A percentile compares a stretch with the other conserved stretches of the same genome.
phyloP scores from a whole-genome alignment of 1,284 basidiomycete genomes.

The Exobasidium rhododendri region DNA sequence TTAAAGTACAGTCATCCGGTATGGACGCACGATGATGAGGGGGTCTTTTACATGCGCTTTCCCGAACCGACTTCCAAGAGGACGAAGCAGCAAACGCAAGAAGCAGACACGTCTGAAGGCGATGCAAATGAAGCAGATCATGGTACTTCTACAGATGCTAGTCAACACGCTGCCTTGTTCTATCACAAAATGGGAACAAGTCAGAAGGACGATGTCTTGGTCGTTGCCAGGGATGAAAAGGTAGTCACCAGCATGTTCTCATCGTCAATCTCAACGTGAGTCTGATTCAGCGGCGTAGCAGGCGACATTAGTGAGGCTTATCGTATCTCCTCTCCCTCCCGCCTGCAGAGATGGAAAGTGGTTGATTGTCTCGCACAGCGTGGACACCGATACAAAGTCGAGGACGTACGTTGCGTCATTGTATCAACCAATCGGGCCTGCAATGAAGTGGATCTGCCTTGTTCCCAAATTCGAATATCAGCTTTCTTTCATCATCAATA shows the following conservation, averaged over 20 bases:
- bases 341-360: constrained; percentile 38
- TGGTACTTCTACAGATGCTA: constrained; percentile 51
- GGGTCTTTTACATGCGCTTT: constrained; percentile 51
- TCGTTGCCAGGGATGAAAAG: constrained; percentile 40
- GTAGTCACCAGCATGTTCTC: constrained; percentile 25
- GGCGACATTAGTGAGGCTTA: too few relatives aligned
- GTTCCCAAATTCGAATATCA: constrained; percentile 43
- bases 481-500: constrained; percentile 42
- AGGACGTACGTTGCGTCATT: constrained; percentile 38
- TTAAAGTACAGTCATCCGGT: constrained; percentile 46
- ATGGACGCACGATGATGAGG: constrained; percentile 50
- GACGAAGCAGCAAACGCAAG: neutral
- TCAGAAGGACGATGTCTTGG: constrained; percentile 43
- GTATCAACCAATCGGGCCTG: constrained; percentile 18
- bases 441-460: constrained; percentile 44
- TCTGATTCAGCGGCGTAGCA: neutral
- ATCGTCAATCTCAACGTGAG: constrained; percentile 33
- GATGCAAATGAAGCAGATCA: constrained; percentile 34
- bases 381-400: constrained; percentile 49
- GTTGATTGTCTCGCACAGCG: constrained; percentile 39
- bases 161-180: constrained; percentile 48
- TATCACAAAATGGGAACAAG: constrained; percentile 49
- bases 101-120: neutral
- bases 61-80: constrained; percentile 20
- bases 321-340: too few relatives aligned